phyloP scores from a whole-genome alignment of 2,329 filamentous ascomycete genomes.

The Onygena corvina region DNA sequence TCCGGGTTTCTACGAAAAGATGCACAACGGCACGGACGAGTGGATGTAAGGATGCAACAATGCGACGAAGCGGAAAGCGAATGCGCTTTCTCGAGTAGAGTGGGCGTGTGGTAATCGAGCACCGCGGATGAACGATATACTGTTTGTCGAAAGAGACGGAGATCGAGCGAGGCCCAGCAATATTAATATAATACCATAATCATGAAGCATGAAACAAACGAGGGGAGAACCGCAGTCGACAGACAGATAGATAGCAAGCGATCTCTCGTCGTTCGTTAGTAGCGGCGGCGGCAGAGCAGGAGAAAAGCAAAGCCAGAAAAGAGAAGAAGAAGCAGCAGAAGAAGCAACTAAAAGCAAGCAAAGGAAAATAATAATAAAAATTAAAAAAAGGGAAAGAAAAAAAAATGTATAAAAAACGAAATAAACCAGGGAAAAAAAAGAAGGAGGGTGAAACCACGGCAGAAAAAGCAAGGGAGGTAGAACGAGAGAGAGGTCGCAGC shows the following conservation, averaged over 20 bases:
- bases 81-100: not conserved
- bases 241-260: not conserved
- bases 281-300: slow-evolving; percentile 5
- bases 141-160: not conserved
- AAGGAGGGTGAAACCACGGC: slow-evolving; percentile 4
- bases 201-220: slow-evolving; percentile 5
- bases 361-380: not conserved
- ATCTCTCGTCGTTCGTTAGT: slow-evolving; percentile 1
- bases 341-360: not conserved
- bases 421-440: not conserved
- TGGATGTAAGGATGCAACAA: not conserved
- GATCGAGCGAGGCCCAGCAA: not conserved
- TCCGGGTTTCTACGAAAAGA: not conserved
- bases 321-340: slow-evolving; percentile 2
- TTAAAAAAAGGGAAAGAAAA: slow-evolving; percentile 7
- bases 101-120: not conserved
- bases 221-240: not conserved
- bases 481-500: no score
- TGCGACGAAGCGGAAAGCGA: not conserved
- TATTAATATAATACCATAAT: slow-evolving; percentile 5
- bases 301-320: slow-evolving; percentile 6
- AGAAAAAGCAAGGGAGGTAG: not conserved
- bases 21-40: slow-evolving; percentile 1
- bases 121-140: not conserved
- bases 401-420: slow-evolving; percentile 2